A percentile compares a stretch with the other conserved stretches of the same genome.
These are phyloP conservation scores for Cylindricascospora bacillispora DNA, from an alignment of 1,139 yeast species.

Conservation along the genomic window DNA sequence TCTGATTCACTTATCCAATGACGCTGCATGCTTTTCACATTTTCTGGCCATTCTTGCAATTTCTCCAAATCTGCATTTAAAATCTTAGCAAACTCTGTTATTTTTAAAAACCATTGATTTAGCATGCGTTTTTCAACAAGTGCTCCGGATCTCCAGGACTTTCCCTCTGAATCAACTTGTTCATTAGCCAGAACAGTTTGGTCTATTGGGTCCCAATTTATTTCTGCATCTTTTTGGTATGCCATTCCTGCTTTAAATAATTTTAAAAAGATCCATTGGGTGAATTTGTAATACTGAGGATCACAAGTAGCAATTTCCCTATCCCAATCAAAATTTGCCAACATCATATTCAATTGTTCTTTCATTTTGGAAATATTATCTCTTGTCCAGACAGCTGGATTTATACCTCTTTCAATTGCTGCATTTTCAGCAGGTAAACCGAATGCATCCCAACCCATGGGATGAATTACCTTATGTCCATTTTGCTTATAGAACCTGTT, in stretches of 20 bases:
- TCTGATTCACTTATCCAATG: conserved; percentile 88
- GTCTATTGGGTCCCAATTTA: conserved; percentile 97
- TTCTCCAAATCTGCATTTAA: conserved; percentile 48
- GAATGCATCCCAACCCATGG: conserved; percentile 99
- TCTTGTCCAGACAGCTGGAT: conserved; percentile 75
- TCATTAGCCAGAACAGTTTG: conserved; percentile 91
- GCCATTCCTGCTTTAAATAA: conserved; percentile 68
- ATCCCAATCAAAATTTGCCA: conserved; percentile 91
- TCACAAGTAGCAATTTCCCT: conserved; percentile 77
- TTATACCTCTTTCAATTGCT: conserved; percentile 72
- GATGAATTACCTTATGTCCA: conserved; percentile 75
- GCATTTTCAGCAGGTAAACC: conserved; percentile 98
- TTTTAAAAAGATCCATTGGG: conserved; percentile 72
- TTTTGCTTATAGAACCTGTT: conserved; percentile 66
- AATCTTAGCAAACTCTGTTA: conserved; percentile 64
- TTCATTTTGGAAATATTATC: conserved; percentile 73
- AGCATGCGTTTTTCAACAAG: conserved; percentile 67
- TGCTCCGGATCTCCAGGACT: conserved; percentile 97
- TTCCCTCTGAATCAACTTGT: conserved; percentile 83
- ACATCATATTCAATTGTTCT: conserved; percentile 61
- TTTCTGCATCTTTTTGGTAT: conserved; percentile 72
- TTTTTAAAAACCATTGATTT: conserved; percentile 88
- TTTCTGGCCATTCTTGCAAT: conserved; percentile 70
- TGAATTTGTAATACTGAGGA: conserved; percentile 84
- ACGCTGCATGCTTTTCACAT: conserved; percentile 79